Evolutionary conservation across 345 rosid species (phyloP).

Genomic region (Nephelium lappaceum): DNA sequence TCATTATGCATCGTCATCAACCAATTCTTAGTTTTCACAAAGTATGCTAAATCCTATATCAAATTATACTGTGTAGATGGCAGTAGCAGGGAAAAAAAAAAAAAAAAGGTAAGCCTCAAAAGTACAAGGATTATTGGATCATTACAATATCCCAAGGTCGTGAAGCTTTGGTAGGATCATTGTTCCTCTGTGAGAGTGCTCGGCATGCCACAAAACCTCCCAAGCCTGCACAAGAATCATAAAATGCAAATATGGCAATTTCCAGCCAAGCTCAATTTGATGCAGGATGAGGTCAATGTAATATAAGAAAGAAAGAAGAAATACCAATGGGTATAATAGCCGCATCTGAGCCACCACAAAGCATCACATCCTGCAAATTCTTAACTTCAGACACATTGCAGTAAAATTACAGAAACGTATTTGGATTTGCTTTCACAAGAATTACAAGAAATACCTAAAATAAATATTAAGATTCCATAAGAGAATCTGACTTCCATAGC

Average conservation of each 20-base stretch:
- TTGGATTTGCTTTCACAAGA: neutral
- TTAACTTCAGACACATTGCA: conserved; percentile 18
- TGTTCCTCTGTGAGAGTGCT: conserved; percentile 88
- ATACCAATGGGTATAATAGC: conserved; percentile 88
- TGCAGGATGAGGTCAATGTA: conserved; percentile 14
- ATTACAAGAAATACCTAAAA: neutral
- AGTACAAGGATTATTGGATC: conserved; percentile 8
- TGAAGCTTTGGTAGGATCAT: conserved; percentile 90
- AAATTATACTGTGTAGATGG: neutral
- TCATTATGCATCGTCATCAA: neutral
- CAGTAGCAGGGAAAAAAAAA: conserved; percentile 9
- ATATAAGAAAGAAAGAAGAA: conserved; percentile 23
- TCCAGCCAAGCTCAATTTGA: conserved; percentile 12
- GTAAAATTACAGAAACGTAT: neutral
- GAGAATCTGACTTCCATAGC: conserved; percentile 5
- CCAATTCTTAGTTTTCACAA: neutral
- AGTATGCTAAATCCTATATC: neutral
- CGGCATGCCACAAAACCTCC: conserved; percentile 96
- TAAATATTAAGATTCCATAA: neutral
- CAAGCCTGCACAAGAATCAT: conserved; percentile 62
- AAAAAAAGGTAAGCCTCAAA: neutral
- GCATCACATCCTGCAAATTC: conserved; percentile 80
- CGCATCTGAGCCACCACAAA: conserved; percentile 96
- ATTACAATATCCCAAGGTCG: conserved; percentile 95
- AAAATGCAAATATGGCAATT: conserved; percentile 17